phyloP scores from a whole-genome alignment of 2,329 filamentous ascomycete species.

The Xylariaceae sp. region DNA sequence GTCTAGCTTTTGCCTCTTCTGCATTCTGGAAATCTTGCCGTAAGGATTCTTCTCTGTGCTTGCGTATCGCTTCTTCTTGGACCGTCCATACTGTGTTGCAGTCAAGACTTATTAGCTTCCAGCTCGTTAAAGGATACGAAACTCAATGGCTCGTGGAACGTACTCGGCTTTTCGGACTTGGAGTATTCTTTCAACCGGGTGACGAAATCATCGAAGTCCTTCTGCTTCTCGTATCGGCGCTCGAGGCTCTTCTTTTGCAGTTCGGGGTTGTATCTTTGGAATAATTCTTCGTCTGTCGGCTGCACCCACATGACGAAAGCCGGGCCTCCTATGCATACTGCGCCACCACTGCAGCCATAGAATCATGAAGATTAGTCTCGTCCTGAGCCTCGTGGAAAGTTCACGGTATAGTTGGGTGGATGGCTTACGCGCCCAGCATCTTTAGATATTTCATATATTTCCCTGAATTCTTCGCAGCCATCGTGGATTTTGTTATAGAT shows the following conservation, averaged over 20 bases:
- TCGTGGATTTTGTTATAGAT: slow-evolving; percentile 14
- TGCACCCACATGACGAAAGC: slow-evolving; percentile 74
- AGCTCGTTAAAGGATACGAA: not conserved
- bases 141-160: slow-evolving; percentile 25
- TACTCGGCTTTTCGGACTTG: slow-evolving; percentile 89
- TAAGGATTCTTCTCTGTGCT: slow-evolving; percentile 33
- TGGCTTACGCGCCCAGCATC: slow-evolving; percentile 61
- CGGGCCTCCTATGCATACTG: slow-evolving; percentile 75
- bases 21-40: slow-evolving; percentile 32
- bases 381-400: not conserved
- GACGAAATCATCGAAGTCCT: slow-evolving; percentile 90
- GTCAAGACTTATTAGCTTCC: slow-evolving; percentile 11
- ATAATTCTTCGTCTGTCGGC: slow-evolving; percentile 88
- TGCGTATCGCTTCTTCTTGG: slow-evolving; percentile 37
- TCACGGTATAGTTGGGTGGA: slow-evolving; percentile 2
- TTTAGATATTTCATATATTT: slow-evolving; percentile 62
- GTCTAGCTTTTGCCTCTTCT: slow-evolving; percentile 37
- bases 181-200: slow-evolving; percentile 79
- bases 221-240: slow-evolving; percentile 66
- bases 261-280: slow-evolving; percentile 89
- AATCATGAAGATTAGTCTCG: slow-evolving; percentile 3
- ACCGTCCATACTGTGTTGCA: slow-evolving; percentile 41
- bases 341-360: slow-evolving; percentile 10
- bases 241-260: slow-evolving; percentile 87
- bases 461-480: slow-evolving; percentile 42